Conservation (phyloP, 441 rosid species). For the Isatis lusitanica region DNA sequence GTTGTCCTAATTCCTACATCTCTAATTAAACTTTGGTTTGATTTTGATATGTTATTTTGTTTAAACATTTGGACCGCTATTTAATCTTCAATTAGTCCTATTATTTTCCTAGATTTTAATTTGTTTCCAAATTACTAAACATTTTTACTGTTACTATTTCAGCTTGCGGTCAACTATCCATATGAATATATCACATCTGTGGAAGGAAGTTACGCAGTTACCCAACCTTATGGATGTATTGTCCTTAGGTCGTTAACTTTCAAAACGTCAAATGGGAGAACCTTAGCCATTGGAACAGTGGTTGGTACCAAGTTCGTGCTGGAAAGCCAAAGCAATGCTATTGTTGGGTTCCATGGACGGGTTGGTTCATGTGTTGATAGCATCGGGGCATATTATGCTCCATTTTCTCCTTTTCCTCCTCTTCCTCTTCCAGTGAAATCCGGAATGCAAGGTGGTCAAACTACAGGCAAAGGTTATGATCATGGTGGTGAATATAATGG, state of each 20-base stretch:
- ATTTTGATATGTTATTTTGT: background rate
- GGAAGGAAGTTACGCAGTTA: background rate
- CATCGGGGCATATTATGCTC: background rate
- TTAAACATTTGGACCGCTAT: background rate
- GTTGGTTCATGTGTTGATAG: background rate
- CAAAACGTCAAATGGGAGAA: background rate
- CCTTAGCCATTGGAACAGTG: background rate
- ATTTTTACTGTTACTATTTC: background rate
- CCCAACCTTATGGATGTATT: background rate
- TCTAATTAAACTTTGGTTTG: background rate
- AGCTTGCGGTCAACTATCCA: background rate
- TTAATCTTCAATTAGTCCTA: background rate
- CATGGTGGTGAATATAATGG: background rate
- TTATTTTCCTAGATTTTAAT: background rate
- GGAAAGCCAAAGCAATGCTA: background rate
- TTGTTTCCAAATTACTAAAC: background rate
- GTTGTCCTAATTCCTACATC: background rate
- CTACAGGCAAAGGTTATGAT: background rate
- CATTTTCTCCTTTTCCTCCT: background rate
- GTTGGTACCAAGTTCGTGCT: background rate
- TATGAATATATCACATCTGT: conserved; percentile 11
- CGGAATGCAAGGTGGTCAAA: background rate
- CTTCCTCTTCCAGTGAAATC: background rate
- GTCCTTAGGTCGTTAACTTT: conserved; percentile 13
- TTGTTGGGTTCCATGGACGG: conserved; percentile 32